phyloP scores from a whole-genome alignment of 768 basidiomycete genomes.

The Tylopilus subfusipes region DNA sequence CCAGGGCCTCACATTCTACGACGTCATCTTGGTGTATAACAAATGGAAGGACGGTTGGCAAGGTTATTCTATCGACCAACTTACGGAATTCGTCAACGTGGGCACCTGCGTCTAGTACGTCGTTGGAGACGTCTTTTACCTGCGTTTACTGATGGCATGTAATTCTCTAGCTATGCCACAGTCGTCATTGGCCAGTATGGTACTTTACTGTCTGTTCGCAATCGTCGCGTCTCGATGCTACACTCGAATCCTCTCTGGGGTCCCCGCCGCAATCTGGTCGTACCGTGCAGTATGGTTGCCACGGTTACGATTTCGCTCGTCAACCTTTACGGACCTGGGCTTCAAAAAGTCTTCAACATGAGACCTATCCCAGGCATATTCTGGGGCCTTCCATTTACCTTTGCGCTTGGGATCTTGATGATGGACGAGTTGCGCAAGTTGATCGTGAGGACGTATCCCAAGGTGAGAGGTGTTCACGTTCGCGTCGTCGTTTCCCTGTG shows the following conservation, averaged over 20 bases:
- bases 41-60: conserved; percentile 38
- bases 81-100: conserved; percentile 35
- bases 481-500: no score
- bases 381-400: conserved; percentile 42
- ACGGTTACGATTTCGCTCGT: conserved; percentile 31
- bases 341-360: conserved; percentile 24
- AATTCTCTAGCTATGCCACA: conserved; percentile 33
- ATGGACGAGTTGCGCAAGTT: conserved; percentile 47
- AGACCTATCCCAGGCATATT: conserved; percentile 42
- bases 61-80: conserved; percentile 27
- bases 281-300: conserved; percentile 33
- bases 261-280: conserved; percentile 34
- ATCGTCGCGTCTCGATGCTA: conserved; percentile 29
- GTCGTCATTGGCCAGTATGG: conserved; percentile 31
- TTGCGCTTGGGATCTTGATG: conserved; percentile 40
- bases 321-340: conserved; percentile 36
- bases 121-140: conserved; percentile 4
- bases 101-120: conserved; percentile 44
- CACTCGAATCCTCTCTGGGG: conserved; percentile 35
- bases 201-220: conserved; percentile 24
- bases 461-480: conserved; percentile 27
- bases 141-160: background rate
- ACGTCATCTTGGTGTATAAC: conserved; percentile 38
- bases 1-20: conserved; percentile 33
- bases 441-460: conserved; percentile 42